Base-by-base conservation (phyloP, 2,329 filamentous ascomycete species). In the Annulohypoxylon truncatum region DNA sequence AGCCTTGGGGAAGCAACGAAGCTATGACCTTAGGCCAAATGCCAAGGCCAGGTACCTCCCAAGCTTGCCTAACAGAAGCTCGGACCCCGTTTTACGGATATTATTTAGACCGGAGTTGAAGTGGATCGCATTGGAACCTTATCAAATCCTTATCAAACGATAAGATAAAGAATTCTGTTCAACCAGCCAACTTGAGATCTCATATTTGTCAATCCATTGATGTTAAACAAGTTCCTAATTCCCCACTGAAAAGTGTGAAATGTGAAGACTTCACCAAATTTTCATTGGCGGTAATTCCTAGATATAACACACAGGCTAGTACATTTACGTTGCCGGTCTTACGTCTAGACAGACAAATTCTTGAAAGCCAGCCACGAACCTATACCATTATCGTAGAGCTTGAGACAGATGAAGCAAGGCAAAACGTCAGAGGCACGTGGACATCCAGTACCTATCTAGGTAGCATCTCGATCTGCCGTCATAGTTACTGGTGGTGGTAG, bases 181-280 rank as follows among this genome's bases (percentile, higher is more conserved):
- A 58, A 53, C 20, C 18, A 26, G 26, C 28, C 22, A 46, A 26
- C 12, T 20, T 38, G 46, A 53, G 33, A 42, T 33, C 20, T 28
- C 38, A 48, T 31, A 48, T 44, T 33, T 18, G 28, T 33, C 38
- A 52, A 44, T 60, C 33, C 28, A 31, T n/a, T n/a, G n/a, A n/a
- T 33, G n/a, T 48, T 20, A 48, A 26, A 40, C 15, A 53, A 38
- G 7, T 38, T 29, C 42, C 38, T 15, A 28, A 33, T 61, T 64
- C 68, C 53, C 68, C 68, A 68, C 68, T 68, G 58, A 68, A 70
- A 68, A 70, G 63, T 66, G 53, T 31, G 35, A 66, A 68, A 55
- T 56, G 62, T 65, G 55, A 69, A 67, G 54, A 46, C 61, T 62
- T 67, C 56, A 69, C 31, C 33, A 63, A 66, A 57, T 57, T 68